Evolutionary conservation across 192 early-diverging fungal genomes (phyloP).

Genomic region (Coemansia javaensis): DNA sequence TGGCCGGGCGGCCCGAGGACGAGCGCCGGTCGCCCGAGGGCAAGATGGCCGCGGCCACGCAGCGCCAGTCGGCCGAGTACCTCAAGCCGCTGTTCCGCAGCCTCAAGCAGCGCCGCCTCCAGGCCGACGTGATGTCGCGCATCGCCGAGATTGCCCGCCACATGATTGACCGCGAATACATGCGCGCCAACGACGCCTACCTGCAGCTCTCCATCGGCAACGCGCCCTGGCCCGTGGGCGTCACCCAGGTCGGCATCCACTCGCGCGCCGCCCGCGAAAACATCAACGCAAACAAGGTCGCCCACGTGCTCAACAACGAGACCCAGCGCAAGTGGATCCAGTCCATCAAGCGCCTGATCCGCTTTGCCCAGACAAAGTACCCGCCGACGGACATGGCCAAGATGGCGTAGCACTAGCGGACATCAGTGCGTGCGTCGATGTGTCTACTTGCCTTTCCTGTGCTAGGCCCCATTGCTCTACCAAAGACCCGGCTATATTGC

Average conservation of each 20-base stretch:
- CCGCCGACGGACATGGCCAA: conserved; percentile 68
- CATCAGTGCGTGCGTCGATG: too few relatives aligned
- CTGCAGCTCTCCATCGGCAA: conserved; percentile 93
- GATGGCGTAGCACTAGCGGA: too few relatives aligned
- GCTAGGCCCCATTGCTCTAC: too few relatives aligned
- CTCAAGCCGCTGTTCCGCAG: conserved; percentile 86
- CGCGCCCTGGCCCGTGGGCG: conserved; percentile 95
- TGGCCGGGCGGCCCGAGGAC: conserved; percentile 74
- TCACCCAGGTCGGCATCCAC: conserved; percentile 97
- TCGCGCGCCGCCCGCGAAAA: conserved; percentile 95
- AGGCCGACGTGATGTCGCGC: conserved; percentile 83
- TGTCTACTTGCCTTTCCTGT: too few relatives aligned
- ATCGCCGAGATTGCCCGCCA: conserved; percentile 84
- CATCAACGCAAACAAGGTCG: conserved; percentile 91
- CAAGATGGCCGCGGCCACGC: conserved; percentile 74
- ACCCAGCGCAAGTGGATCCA: conserved; percentile 98
- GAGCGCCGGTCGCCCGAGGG: conserved; percentile 74
- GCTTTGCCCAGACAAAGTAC: conserved; percentile 88
- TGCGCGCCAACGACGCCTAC: conserved; percentile 90
- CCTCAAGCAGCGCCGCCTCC: conserved; percentile 68
- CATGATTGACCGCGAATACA: conserved; percentile 83
- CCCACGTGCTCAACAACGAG: conserved; percentile 97
- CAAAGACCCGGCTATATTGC: too few relatives aligned
- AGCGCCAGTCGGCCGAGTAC: conserved; percentile 81
- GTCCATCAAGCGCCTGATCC: conserved; percentile 92